Conservation (phyloP, 805 yeast species). For the Starmerella riodocensis region DNA sequence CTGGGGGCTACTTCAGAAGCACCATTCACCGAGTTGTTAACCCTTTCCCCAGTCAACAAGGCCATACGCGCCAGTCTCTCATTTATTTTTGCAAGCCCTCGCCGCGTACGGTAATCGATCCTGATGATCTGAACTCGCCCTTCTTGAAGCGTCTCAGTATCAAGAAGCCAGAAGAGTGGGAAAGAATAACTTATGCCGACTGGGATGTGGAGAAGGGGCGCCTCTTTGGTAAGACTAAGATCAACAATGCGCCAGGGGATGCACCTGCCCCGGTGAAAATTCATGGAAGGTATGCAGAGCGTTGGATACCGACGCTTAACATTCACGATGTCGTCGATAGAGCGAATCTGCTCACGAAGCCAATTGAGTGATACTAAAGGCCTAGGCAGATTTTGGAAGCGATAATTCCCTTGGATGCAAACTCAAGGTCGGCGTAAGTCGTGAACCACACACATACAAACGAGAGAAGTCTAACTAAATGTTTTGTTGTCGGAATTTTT, state of each 20-base stretch:
- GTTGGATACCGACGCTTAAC: conserved; percentile 30
- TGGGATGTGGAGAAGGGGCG: conserved; percentile 39
- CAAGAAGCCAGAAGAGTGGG: conserved; percentile 27
- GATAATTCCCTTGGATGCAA: too few relatives aligned
- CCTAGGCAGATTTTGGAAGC: too few relatives aligned
- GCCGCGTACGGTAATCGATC: conserved; percentile 30
- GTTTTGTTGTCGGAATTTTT: too few relatives aligned
- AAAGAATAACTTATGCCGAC: conserved; percentile 30
- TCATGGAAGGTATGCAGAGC: conserved; percentile 33
- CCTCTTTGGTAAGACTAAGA: conserved; percentile 32
- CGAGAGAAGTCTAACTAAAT: too few relatives aligned
- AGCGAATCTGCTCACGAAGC: too few relatives aligned
- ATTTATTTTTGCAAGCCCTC: conserved; percentile 36
- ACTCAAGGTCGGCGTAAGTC: too few relatives aligned
- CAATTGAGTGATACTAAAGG: too few relatives aligned
- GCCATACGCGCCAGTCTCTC: conserved; percentile 30
- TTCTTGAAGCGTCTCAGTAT: conserved; percentile 29
- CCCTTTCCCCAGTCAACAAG: conserved; percentile 34
- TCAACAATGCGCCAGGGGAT: conserved; percentile 28
- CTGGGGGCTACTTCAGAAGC: conserved; percentile 37
- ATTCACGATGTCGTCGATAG: too few relatives aligned
- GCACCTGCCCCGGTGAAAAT: conserved; percentile 31
- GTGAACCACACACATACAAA: too few relatives aligned
- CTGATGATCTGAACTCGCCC: conserved; percentile 32
- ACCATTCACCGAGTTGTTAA: conserved; percentile 37